Evolutionary conservation across 2,329 filamentous ascomycete genomes (phyloP), one percentile per base, ranked within the genome.

Genomic region (Phyllosticta paracitricarpa): DNA sequence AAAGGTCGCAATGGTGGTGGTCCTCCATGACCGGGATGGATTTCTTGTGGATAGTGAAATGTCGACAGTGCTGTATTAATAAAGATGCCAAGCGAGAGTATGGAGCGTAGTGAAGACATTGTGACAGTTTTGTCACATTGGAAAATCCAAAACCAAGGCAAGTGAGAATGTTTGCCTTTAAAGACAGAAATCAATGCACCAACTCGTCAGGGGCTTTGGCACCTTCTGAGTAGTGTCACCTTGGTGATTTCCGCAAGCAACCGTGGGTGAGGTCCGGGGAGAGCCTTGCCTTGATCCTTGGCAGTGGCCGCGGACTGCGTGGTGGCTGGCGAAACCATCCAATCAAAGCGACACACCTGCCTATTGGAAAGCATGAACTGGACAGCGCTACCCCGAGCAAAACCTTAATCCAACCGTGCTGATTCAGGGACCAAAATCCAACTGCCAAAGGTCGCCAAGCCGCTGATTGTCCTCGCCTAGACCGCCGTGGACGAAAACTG

Each of bases 391-490:
- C 40, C 40, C 14, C 40, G 40, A 48, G n/a, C 40, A n/a, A 48
- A 48, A 48, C 40, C 40, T 48, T 48, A 19, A 48, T 48, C 40
- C 40, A n/a, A n/a, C 5, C n/a, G 14, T n/a, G 17, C 40, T n/a
- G 17, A 48, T 12, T 22, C 55, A 57, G 30, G 30, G 40, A 30
- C 22, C 6, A 24, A 78, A 72, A 2, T 68, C 66, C 26, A 81
- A 65, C 6, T 72, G 63, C 80, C 81, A 83, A 0, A 78, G 66
- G 69, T 83, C 81, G 0, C 73, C 76, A 25, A 83, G 65, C 1
- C 81, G 72, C 62, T 79, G 73, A 66, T 83, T 84, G 4, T 76
- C 72, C 65, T 82, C 80, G 0, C 71, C 77, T n/a, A 83, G 66
- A 0, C 81, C 81, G 2, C 81, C 81, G 26, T 79, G 76, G 2